Conservation (phyloP, 164 flowering plant species). For the Malania oleifera region DNA sequence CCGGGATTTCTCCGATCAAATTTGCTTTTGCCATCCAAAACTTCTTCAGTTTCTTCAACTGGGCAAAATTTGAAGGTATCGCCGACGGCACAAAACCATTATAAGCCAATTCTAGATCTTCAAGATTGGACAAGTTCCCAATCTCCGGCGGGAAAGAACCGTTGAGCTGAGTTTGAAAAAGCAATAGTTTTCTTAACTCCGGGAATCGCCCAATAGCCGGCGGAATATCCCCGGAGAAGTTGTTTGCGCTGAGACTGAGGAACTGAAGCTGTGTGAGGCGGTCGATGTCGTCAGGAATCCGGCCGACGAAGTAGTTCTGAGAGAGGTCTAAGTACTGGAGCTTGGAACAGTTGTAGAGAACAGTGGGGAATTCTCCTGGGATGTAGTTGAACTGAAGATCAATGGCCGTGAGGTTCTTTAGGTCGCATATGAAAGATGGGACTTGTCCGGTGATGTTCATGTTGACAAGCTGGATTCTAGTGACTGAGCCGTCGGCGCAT, state of each 20-base stretch:
- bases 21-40: conserved; percentile 36
- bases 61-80: conserved; percentile 46
- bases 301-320: conserved; percentile 54
- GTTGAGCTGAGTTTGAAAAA: conserved; percentile 40
- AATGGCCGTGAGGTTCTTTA: conserved; percentile 36
- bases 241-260: conserved; percentile 49
- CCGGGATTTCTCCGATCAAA: conserved; percentile 59
- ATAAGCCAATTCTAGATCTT: conserved; percentile 27
- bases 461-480: conserved; percentile 23
- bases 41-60: conserved; percentile 38
- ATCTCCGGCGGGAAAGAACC: conserved; percentile 58
- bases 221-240: conserved; percentile 72
- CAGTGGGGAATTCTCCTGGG: conserved; percentile 55
- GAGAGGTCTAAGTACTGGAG: conserved; percentile 51
- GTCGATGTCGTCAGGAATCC: conserved; percentile 48
- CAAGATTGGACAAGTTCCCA: conserved; percentile 50
- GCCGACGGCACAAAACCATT: conserved; percentile 31
- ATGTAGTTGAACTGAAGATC: conserved; percentile 42
- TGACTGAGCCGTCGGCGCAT: conserved; percentile 37
- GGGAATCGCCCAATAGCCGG: conserved; percentile 34
- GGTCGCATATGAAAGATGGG: conserved; percentile 49
- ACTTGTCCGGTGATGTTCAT: conserved; percentile 25
- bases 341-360: conserved; percentile 48
- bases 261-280: conserved; percentile 30
- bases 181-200: conserved; percentile 23